Evolutionary conservation across 768 basidiomycete genomes (phyloP), one percentile per base, ranked within the genome.

Genomic region (Tricholoma flavovirens): DNA sequence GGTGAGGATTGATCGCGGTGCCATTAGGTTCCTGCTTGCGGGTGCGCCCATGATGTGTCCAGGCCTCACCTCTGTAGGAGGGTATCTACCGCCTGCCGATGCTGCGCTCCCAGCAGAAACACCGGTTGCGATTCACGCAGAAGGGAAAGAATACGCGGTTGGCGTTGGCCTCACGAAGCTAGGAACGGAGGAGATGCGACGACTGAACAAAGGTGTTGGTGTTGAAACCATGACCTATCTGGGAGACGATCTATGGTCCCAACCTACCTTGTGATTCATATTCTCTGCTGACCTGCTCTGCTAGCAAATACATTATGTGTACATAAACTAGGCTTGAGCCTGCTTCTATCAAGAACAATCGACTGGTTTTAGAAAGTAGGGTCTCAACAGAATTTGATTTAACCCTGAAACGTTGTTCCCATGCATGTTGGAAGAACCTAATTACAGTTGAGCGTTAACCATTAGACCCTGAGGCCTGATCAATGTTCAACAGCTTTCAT

Each of bases 21-120:
- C 97, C 53, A 99, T 99, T 74, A 90, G 95, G 32, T 99, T 98
- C 73, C 81, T 99, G 36, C 83, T 99, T 46, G 87, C 86, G 10
- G 97, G 93, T 14, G 93, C 93, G 22, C 86, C 88, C 73, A 94
- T 96, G 90, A 96, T 96, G 93, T 94, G 89, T 63, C 97, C 97
- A 4, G 97, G 97, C 19, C 75, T 99, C 54, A 96, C 97, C 24
- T 98, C 96, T 33, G 79, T 84, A 32, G 95, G 95, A 6, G 96
- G 96, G 7, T 82, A 82, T 64, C 82, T 98, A 0, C 96, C 96
- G 0, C 83, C 90, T 8, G 71, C 83, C 12, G 84, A 85, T 36
- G 75, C 74, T 15, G 84, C 80, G 3, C 72, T 98, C 35, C 80
- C 84, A 21, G 81, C 83, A 33, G 85, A 83, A n/a, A 75, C 82